phyloP scores from a whole-genome alignment of 768 basidiomycete species.

The Sarcomyxa edulis region DNA sequence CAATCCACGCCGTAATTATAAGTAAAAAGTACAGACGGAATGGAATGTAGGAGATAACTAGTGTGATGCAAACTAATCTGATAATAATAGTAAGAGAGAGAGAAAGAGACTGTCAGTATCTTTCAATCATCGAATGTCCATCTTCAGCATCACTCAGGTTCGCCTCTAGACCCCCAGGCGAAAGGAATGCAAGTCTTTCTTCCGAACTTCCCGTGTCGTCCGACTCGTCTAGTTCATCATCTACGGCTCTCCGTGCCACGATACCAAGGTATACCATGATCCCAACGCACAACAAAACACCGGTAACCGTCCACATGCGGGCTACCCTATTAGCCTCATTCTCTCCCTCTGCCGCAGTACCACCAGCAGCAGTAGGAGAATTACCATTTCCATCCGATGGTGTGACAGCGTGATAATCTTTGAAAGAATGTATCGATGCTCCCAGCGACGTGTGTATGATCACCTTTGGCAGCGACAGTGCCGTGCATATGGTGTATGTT shows the following conservation, averaged over 20 bases:
- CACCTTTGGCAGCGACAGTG: conserved; percentile 82
- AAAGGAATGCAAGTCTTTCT: conserved; percentile 50
- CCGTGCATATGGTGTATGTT: conserved; percentile 78
- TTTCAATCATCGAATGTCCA: no score
- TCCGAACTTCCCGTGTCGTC: conserved; percentile 29
- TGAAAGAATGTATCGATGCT: conserved; percentile 80
- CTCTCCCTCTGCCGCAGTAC: no score
- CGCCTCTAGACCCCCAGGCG: conserved; percentile 26
- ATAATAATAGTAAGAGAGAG: no score
- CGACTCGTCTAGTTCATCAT: conserved; percentile 40
- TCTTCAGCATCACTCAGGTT: no score
- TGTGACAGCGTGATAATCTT: conserved; percentile 47
- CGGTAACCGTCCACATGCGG: conserved; percentile 60
- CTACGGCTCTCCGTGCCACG: conserved; percentile 65
- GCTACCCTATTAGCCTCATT: conserved; percentile 43
- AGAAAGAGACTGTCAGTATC: no score
- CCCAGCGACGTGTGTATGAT: conserved; percentile 89
- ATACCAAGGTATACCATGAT: conserved; percentile 78
- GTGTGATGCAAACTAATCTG: no score
- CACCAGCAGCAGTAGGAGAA: neutral
- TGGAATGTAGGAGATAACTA: neutral
- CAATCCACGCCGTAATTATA: no score
- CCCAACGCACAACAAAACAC: conserved; percentile 64
- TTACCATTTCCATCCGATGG: conserved; percentile 29
- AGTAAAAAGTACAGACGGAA: neutral